Evolutionary conservation across 2,329 filamentous ascomycete genomes (phyloP).

Genomic region (Botrytis aclada): DNA sequence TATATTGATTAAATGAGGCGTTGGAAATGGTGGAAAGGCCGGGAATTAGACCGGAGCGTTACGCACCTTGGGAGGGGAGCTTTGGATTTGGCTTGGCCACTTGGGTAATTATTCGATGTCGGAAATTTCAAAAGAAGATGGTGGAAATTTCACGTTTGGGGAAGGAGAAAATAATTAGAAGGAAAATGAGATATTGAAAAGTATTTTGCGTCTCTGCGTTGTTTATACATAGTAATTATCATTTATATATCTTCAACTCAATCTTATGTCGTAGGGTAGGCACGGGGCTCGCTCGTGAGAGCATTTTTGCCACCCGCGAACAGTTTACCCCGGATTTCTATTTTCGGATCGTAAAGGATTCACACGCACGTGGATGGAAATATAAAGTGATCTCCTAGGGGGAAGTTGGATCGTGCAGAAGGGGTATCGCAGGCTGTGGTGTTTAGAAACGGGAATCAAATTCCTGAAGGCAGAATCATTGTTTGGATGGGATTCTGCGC

Average conservation of each 20-base stretch:
- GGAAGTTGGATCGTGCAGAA: background rate
- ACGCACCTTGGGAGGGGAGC: background rate
- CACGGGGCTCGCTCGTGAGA: background rate
- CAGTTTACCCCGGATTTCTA: background rate
- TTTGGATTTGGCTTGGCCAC: background rate
- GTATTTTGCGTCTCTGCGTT: background rate
- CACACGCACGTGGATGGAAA: background rate
- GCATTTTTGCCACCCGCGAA: background rate
- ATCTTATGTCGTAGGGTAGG: background rate
- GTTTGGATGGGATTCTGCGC: background rate
- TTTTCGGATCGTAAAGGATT: background rate
- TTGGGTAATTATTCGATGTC: background rate
- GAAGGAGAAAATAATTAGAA: too few relatives aligned
- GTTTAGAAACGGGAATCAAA: too few relatives aligned
- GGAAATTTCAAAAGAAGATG: background rate
- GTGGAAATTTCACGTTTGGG: background rate
- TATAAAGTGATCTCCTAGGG: background rate
- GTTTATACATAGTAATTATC: background rate
- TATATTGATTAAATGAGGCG: background rate
- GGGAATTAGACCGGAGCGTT: background rate
- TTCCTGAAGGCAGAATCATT: background rate
- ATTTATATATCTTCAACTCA: background rate
- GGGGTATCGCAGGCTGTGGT: background rate
- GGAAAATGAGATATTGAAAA: background rate
- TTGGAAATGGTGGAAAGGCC: background rate